Evolutionary conservation across 106 monocot genomes (phyloP), one percentile per base, ranked within the genome.

Genomic region (Hemerocallis citrina): DNA sequence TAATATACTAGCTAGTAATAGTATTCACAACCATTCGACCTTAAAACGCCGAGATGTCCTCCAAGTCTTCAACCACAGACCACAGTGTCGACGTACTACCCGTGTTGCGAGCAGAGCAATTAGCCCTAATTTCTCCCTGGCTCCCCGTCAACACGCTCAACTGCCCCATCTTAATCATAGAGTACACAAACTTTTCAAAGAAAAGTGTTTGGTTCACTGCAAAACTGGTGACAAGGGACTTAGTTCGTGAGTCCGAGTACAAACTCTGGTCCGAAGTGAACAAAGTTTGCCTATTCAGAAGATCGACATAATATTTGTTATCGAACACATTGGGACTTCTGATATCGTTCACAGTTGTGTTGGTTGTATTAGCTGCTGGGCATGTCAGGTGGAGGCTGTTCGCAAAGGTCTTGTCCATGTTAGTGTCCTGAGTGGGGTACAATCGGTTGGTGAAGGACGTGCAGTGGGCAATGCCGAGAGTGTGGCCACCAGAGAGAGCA

Each of bases 401-500:
- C 13, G 57, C 57, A 43, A 52, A 73, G 58, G 59, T 50, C 45
- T 59, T 46, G 48, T 73, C 65, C 73, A 73, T 65, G 73, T 28
- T 51, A 31, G 65, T n/a, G 59, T 65, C 73, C 33, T 59, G 51
- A 20, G 58, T 20, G 16, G 66, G 73, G 57, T 65, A 73, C 59
- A 73, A 29, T 37, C 73, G 73, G 59, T 59, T 52, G 48, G 65
- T 38, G 49, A 77, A 82, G 73, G 77, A 77, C 47, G 64, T 13
- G 72, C 82, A 77, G 77, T 82, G 76, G 73, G 61, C 69, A n/a
- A 65, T 35, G 39, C 82, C 82, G 74, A 74, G 57, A 42, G 82
- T 82, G 82, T 77, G 82, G 49, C 77, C 82, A 42, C 82, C 77
- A 49, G 82, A 77, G 66, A 82, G 74, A 27, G 73, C 49, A 27